These are phyloP conservation scores for Acanthamoeba culbertsoni DNA, from an alignment of 208 protist genomes.

Conservation along the genomic window DNA sequence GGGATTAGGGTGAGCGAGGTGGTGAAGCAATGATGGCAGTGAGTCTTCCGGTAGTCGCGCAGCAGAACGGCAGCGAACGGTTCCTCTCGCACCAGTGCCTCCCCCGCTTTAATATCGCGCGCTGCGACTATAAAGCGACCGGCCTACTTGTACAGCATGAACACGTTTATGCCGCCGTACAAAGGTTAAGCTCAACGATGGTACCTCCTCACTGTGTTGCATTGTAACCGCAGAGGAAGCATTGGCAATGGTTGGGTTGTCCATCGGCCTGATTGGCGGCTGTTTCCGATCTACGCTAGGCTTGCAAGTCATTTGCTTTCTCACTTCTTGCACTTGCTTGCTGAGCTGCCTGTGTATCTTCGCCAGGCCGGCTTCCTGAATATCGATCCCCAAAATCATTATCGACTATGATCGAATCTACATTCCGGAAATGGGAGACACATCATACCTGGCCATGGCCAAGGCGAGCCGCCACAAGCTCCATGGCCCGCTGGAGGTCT, in stretches of 20 bases:
- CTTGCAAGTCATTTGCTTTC: neutral
- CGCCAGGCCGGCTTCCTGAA: neutral
- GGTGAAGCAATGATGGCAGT: conserved; percentile 20
- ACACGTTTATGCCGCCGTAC: neutral
- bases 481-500: neutral
- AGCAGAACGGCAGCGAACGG: neutral
- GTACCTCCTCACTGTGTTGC: neutral
- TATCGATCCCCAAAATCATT: neutral
- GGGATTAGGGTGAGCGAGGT: neutral
- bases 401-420: neutral
- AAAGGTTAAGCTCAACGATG: neutral
- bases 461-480: neutral
- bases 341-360: neutral
- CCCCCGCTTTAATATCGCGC: neutral
- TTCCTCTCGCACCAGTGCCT: neutral
- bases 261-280: neutral
- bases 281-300: neutral
- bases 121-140: neutral
- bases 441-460: too few relatives aligned
- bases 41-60: neutral
- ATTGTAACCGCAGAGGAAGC: neutral
- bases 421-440: neutral
- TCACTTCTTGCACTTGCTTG: neutral
- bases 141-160: too few relatives aligned
- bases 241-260: neutral